phyloP scores from a whole-genome alignment of 306 rosid species.

The Fragaria iinumae region DNA sequence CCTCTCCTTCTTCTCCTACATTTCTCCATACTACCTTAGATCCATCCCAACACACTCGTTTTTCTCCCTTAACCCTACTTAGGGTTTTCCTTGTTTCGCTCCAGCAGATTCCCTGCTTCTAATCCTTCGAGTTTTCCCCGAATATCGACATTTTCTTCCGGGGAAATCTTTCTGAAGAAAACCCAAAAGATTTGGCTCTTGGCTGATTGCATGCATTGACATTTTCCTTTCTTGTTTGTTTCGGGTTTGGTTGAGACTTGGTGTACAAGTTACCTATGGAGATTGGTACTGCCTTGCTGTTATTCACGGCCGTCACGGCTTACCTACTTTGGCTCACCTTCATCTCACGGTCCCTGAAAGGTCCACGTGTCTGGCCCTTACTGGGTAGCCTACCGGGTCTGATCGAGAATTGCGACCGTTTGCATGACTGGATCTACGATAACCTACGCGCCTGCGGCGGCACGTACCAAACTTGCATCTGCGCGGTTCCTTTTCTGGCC shows the following conservation, averaged over 20 bases:
- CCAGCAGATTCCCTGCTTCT: not conserved
- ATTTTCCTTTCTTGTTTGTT: not conserved
- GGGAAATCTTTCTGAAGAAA: not conserved
- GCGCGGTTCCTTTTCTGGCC: constrained; percentile 83
- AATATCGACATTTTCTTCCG: not conserved
- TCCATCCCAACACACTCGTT: not conserved
- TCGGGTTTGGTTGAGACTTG: constrained; percentile 8
- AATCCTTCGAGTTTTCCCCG: constrained; percentile 1
- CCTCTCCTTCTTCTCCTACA: not conserved
- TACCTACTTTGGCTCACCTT: constrained; percentile 79
- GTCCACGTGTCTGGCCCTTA: constrained; percentile 90
- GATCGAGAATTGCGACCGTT: constrained; percentile 72
- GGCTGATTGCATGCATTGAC: not conserved
- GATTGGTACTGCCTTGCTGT: constrained; percentile 53
- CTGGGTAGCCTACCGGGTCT: constrained; percentile 87
- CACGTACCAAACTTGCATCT: constrained; percentile 98
- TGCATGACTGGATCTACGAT: constrained; percentile 95
- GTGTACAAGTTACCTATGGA: constrained; percentile 47
- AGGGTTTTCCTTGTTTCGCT: not conserved
- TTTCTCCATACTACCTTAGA: not conserved
- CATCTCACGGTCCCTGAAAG: constrained; percentile 81
- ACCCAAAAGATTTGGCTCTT: not conserved
- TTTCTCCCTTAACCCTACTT: not conserved
- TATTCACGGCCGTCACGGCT: constrained; percentile 69
- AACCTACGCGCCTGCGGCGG: constrained; percentile 92